phyloP scores from a whole-genome alignment of 2,329 filamentous ascomycete genomes.

The Epichloe uncinata region DNA sequence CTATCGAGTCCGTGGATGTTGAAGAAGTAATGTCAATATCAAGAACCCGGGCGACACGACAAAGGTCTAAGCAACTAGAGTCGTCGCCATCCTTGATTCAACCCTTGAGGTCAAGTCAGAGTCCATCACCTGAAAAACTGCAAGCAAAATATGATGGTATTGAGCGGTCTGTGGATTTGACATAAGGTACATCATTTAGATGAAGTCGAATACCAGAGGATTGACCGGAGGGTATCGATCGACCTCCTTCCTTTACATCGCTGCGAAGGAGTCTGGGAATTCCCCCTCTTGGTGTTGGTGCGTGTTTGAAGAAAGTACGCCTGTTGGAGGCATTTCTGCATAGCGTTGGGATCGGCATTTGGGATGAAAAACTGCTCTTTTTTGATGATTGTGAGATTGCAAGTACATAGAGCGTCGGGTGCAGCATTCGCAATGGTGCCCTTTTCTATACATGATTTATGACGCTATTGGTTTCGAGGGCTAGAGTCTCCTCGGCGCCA shows the following conservation, averaged over 20 bases:
- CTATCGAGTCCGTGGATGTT: not conserved
- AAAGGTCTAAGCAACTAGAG: not conserved
- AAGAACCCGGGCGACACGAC: not conserved
- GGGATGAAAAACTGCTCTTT: not conserved
- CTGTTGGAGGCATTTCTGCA: slow-evolving; percentile 6
- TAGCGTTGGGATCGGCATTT: slow-evolving; percentile 5
- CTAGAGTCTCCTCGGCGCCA: not conserved
- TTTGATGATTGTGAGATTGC: not conserved
- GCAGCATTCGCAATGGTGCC: not conserved
- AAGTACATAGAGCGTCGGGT: not conserved
- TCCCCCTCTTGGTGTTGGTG: not conserved
- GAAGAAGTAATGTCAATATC: slow-evolving; percentile 3
- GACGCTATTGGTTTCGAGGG: not conserved
- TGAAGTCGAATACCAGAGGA: not conserved
- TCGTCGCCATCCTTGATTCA: slow-evolving; percentile 5
- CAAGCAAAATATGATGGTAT: slow-evolving; percentile 18
- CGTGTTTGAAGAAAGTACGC: not conserved
- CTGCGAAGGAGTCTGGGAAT: not conserved
- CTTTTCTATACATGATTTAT: not conserved
- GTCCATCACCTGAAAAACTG: not conserved
- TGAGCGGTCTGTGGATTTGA: slow-evolving; percentile 13
- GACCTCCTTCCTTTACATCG: not conserved
- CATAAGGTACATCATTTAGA: slow-evolving; percentile 1
- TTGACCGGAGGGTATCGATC: not conserved
- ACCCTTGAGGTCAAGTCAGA: slow-evolving; percentile 3